Percentiles rank a stretch among this genome's conserved stretches.
phyloP scores from a whole-genome alignment of 1,284 basidiomycete species.

The Lignosus rhinocerotis region DNA sequence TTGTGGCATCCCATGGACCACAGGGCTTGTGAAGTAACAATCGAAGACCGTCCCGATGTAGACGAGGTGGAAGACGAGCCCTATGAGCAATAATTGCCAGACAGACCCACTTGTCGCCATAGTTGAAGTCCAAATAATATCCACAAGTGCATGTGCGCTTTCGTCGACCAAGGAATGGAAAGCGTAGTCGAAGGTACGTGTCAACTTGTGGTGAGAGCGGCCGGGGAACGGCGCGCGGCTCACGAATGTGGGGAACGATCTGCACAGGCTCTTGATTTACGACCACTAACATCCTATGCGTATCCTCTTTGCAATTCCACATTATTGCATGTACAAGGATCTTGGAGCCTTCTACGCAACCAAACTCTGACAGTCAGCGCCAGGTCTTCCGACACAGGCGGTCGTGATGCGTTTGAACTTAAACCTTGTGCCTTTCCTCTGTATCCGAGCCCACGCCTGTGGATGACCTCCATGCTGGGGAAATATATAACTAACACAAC shows the following conservation, averaged over 20 bases:
- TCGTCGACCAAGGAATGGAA: background rate
- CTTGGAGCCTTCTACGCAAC: too few relatives aligned
- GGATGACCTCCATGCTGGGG: too few relatives aligned
- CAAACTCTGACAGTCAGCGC: too few relatives aligned
- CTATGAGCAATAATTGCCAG: slow-evolving; percentile 55
- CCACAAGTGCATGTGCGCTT: slow-evolving; percentile 10
- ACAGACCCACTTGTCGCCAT: slow-evolving; percentile 17
- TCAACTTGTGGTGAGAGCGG: background rate
- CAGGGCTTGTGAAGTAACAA: slow-evolving; percentile 86
- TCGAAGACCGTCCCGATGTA: slow-evolving; percentile 82
- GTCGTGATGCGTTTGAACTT: too few relatives aligned
- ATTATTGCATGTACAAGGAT: too few relatives aligned
- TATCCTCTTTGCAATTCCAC: background rate
- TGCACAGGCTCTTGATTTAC: background rate
- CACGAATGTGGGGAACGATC: background rate
- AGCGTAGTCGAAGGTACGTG: background rate
- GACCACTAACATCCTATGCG: background rate
- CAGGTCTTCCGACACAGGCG: too few relatives aligned
- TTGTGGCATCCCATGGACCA: slow-evolving; percentile 71
- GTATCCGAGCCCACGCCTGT: too few relatives aligned
- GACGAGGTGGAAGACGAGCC: slow-evolving; percentile 73
- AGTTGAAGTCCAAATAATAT: background rate
- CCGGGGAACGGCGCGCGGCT: background rate
- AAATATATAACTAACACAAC: too few relatives aligned
- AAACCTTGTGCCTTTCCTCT: too few relatives aligned